A percentile compares a stretch with the other conserved stretches of the same genome.
phyloP scores from a whole-genome alignment of 371 early-diverging fungal genomes.

The Mucor irregularis region DNA sequence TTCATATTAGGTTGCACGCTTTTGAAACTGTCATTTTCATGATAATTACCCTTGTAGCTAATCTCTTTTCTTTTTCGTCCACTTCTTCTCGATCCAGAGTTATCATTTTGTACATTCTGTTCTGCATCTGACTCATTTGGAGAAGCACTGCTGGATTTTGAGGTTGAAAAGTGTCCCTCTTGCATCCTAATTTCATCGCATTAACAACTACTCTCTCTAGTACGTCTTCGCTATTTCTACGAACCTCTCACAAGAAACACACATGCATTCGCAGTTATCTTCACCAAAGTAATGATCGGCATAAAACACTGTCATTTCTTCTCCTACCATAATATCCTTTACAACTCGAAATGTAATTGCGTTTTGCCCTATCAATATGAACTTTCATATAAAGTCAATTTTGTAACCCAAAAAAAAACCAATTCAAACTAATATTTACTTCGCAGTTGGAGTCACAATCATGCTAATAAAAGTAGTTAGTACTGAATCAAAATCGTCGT shows the following conservation, averaged over 20 bases:
- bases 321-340: constrained; percentile 70
- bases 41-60: constrained; percentile 6
- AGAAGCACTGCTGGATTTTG: neutral
- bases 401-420: neutral
- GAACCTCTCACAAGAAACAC: constrained; percentile 78
- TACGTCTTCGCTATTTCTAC: too few species aligned
- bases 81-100: constrained; percentile 10
- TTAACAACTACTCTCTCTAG: too few species aligned
- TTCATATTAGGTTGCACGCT: neutral
- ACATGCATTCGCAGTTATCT: constrained; percentile 84
- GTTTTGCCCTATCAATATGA: constrained; percentile 54
- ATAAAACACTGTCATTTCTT: constrained; percentile 86
- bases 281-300: constrained; percentile 86
- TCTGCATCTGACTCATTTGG: neutral
- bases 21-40: neutral
- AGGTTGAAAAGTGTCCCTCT: constrained; percentile 8
- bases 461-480: constrained; percentile 49
- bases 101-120: neutral
- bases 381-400: constrained; percentile 41
- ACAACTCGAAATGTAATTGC: constrained; percentile 76
- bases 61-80: constrained; percentile 17
- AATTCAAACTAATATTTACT: constrained; percentile 17
- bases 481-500: too few species aligned
- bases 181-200: too few species aligned
- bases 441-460: constrained; percentile 85